Base-by-base conservation (phyloP, 108 stramenopile species). In the Thalassiosira profunda region DNA sequence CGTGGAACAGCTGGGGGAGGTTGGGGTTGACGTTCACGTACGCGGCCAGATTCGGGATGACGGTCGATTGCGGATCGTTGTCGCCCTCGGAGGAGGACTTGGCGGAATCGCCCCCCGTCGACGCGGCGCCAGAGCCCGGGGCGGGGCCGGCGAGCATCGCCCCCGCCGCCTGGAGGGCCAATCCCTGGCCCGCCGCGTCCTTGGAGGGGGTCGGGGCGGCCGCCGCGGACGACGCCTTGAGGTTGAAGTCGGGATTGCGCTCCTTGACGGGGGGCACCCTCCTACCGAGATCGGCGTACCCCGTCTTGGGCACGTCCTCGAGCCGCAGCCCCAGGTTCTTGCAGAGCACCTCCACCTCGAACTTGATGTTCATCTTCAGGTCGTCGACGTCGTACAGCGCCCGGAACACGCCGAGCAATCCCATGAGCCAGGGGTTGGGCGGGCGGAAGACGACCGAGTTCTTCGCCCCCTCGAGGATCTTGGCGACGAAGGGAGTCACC, bases 361-460 rank as follows among this genome's bases (percentile, higher is more conserved):
- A 99, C 72, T 98, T 98, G 84, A 99, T 97, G 72, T 99, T 99
- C 92, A 99, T 97, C 79, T 99, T 99, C 66, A 99, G 85, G 54
- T 98, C 96, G 29, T 97, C 92, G 30, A 99, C 95, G 46, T 93
- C 87, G 86, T 98, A 98, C 15, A 97, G 74, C 7, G 98, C 95
- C 10, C 94, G 86, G 60, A 99, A 89, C 4, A 97, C 93, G 34
- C 96, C 83, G 33, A 99, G 65, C 46, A 99, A 77, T 18, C 97
- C 98, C 98, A 98, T 98, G 12, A 98, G 67, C 99, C 99, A 99
- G 25, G 99, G 99, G 76, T 99, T 99, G 0, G 98, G 98, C n/a
- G 97, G 97, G 41, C 91, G 84, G 73, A 99, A 99, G 15, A 97
- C 86, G 17, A 67, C 34, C 6, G 98, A 97, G 20, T 88, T 86